Base-by-base conservation (phyloP, 2,329 filamentous ascomycete species). In the Decorospora gaudefroyi region DNA sequence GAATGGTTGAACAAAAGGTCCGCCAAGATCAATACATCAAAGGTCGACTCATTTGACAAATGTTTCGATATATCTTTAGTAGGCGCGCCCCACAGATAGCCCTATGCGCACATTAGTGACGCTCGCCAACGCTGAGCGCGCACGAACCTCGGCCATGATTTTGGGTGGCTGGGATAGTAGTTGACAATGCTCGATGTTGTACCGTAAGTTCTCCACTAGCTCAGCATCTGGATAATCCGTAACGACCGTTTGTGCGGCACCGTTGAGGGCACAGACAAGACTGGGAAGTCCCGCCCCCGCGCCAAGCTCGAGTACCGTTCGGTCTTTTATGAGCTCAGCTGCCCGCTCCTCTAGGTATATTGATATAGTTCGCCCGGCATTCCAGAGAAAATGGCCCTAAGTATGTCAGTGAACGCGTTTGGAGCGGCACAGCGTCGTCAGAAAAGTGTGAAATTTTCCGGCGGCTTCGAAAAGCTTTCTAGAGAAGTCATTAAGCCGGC, bases 1-100 rank as follows among this genome's bases (percentile, higher is more conserved):
- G 85, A 87, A 68, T 96, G 90, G 48, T 93, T 88, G 74, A 96
- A 97, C 3, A 96, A 78, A 35, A 96, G 78, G 68, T 96, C 92
- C 3, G 91, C 90, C 29, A 96, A 78, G 44, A 97, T 85, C 17
- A 96, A 70, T 4, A 95, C 76, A 67, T 96, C 90, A 64, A 95
- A 96, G 0, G 74, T 76, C 6, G 58, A 58, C 11, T 54, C 51
- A 2, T 67, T 46, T n/a, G 76, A 72, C 1, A 92, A 70, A 51
- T 83, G 76, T 4, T 74, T 74, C 9, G 86, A 74, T 16, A 96
- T 66, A 3, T 77, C 74, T 18, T 72, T 69, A 1, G 82, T 72
- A 50, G 86, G 76, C 11, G 77, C 82, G 1, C 92, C 92, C 92
- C 92, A 97, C 49, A 92, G 81, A 67, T 89, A 93, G 3, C 91